These are phyloP conservation scores for Pseudognaphalium luteoalbum DNA, from an alignment of 129 eudicot genomes.

Conservation along the genomic window DNA sequence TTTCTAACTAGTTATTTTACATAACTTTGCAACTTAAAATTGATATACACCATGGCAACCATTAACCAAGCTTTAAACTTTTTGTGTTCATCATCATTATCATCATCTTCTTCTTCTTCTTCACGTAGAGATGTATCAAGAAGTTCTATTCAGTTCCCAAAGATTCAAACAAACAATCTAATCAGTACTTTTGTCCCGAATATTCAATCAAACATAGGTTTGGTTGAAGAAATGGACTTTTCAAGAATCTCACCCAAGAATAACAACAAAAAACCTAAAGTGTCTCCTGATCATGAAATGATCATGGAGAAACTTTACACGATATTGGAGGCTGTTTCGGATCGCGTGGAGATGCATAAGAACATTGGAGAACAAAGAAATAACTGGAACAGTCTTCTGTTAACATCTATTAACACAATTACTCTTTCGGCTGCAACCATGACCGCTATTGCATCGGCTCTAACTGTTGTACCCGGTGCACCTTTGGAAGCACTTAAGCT, in stretches of 20 bases:
- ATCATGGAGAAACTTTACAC: conserved; percentile 41
- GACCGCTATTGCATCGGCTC: conserved; percentile 44
- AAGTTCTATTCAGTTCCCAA: conserved; percentile 37
- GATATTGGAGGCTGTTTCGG: conserved; percentile 48
- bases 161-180: conserved; percentile 17
- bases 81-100: conserved; percentile 20
- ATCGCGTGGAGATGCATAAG: conserved; percentile 56
- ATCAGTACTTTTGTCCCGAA: conserved; percentile 19
- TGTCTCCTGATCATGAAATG: conserved; percentile 19
- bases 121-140: conserved; percentile 22
- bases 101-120: conserved; percentile 23
- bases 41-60: conserved; percentile 32
- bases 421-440: conserved; percentile 49
- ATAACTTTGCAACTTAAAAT: conserved; percentile 11
- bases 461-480: conserved; percentile 22
- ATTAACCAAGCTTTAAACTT: conserved; percentile 29
- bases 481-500: conserved; percentile 39
- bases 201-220: conserved; percentile 23
- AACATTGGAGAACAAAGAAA: conserved; percentile 50
- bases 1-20: background rate
- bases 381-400: conserved; percentile 46
- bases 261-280: background rate
- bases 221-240: conserved; percentile 34
- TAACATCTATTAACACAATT: conserved; percentile 46
- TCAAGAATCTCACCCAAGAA: conserved; percentile 25